phyloP scores from a whole-genome alignment of 2,329 filamentous ascomycete species.

The Myriosclerotinia curreyana region DNA sequence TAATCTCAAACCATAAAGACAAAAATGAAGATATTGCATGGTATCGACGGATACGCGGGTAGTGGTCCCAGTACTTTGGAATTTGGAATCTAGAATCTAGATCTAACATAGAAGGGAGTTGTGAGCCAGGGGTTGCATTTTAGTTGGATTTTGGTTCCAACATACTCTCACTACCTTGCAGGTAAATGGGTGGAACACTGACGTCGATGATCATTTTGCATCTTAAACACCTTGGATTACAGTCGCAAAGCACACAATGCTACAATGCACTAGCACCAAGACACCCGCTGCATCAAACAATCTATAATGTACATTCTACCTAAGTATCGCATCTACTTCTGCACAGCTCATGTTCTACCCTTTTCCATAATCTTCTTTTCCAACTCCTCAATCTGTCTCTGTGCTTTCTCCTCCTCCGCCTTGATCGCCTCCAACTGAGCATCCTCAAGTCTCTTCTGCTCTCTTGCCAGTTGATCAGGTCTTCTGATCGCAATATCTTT shows the following conservation, averaged over 20 bases:
- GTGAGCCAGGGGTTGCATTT: too few relatives aligned
- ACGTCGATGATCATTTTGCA: not conserved
- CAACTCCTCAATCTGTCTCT: conserved; percentile 53
- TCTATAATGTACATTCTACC: conserved; percentile 16
- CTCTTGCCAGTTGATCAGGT: conserved; percentile 79
- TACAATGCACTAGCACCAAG: not conserved
- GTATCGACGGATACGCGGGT: not conserved
- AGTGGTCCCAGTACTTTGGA: not conserved
- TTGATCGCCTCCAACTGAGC: conserved; percentile 50
- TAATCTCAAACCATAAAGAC: too few relatives aligned
- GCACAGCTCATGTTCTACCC: not conserved
- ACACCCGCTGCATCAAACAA: too few relatives aligned
- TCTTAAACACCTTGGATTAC: not conserved
- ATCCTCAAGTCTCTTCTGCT: conserved; percentile 64
- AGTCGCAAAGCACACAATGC: not conserved
- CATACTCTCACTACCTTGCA: not conserved
- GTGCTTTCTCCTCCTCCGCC: conserved; percentile 52
- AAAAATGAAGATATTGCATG: too few relatives aligned
- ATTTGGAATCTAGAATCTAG: too few relatives aligned
- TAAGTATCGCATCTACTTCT: not conserved
- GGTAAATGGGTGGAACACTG: not conserved
- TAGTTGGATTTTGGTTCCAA: not conserved
- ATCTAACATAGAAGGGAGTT: not conserved
- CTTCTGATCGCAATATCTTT: conserved; percentile 89
- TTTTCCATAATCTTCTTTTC: conserved; percentile 53